Evolutionary conservation across 495 filamentous ascomycete species (phyloP), one percentile per base, ranked within the genome.

Genomic region (Staphylotrichum tortipilum): DNA sequence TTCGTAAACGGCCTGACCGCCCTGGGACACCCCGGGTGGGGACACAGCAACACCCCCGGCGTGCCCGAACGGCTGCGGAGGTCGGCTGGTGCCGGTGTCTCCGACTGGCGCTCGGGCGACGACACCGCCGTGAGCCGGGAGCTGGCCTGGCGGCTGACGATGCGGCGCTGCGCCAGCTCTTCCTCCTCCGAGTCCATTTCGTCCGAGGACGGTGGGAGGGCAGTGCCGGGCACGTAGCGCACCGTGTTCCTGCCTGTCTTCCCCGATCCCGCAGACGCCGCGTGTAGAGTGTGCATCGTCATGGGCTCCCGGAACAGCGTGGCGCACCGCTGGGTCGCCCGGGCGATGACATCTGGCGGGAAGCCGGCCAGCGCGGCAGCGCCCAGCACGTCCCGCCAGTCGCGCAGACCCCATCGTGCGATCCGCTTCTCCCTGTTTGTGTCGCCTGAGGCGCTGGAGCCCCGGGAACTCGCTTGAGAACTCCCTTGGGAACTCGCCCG

Each of bases 321-420:
- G 2, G 80, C 74, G 58, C 89, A 95, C 30, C 89, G 72, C 57
- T 80, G 69, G 3, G 81, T 76, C 1, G 87, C 74, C 40, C 84
- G 75, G 35, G 77, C 73, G 7, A 94, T 69, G 5, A 80, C 84
- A 4, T 62, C 59, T 1, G 74, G 57, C 1, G 82, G 67, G 61
- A 86, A 84, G 0, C 84, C 86, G 2, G 72, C 77, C 50, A 89
- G 72, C 0, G 84, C 75, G 18, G 89, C 89, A 1, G 86, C 67
- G 8, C 85, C 84, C 26, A 94, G 62, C 2, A 92, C 76, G 47
- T 90, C 84, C 36, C 82, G 82, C 89, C 89, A 95, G 63, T 91
- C 85, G 2, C 86, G 78, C 5, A 81, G 65, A 3, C 67, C 50
- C 74, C 48, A 77, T 53, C 33, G 57, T 47, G 11, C 19, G 24